Conservation (phyloP, 495 filamentous ascomycete species). For the Penicillium subrubescens region DNA sequence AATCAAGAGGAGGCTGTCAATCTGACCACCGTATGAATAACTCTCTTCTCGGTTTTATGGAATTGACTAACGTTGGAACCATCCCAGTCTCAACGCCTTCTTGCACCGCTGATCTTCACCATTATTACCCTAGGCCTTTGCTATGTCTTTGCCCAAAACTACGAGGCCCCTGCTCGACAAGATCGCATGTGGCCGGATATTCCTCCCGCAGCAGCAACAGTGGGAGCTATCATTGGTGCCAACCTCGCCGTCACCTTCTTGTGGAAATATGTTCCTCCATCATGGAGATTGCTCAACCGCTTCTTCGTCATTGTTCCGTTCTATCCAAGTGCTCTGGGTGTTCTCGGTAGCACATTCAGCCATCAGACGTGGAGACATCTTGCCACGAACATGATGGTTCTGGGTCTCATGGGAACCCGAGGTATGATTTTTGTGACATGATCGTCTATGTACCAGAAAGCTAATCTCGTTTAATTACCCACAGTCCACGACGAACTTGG, state of each 20-base stretch:
- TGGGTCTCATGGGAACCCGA: slow-evolving; percentile 60
- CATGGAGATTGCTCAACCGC: slow-evolving; percentile 74
- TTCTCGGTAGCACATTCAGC: slow-evolving; percentile 76
- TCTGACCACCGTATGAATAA: slow-evolving; percentile 38
- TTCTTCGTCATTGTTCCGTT: slow-evolving; percentile 75
- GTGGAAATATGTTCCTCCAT: slow-evolving; percentile 66
- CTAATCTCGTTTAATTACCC: neutral
- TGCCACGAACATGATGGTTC: slow-evolving; percentile 64
- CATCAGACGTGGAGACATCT: slow-evolving; percentile 73
- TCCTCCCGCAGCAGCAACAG: slow-evolving; percentile 78
- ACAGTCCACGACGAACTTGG: slow-evolving; percentile 85
- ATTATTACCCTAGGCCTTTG: slow-evolving; percentile 52
- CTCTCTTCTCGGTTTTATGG: neutral
- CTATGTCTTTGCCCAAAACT: slow-evolving; percentile 58
- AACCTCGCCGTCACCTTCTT: slow-evolving; percentile 63
- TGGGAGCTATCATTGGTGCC: slow-evolving; percentile 61
- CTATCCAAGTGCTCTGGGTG: slow-evolving; percentile 62
- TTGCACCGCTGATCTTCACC: slow-evolving; percentile 63
- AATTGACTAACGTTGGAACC: neutral
- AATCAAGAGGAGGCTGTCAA: slow-evolving; percentile 34
- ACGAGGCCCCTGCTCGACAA: slow-evolving; percentile 59
- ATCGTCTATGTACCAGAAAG: neutral
- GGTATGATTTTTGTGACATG: slow-evolving; percentile 33
- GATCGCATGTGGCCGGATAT: slow-evolving; percentile 71
- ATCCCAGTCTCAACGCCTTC: slow-evolving; percentile 56